Base-by-base conservation (phyloP, 805 yeast genomes). In the Wickerhamomyces silvicola region DNA sequence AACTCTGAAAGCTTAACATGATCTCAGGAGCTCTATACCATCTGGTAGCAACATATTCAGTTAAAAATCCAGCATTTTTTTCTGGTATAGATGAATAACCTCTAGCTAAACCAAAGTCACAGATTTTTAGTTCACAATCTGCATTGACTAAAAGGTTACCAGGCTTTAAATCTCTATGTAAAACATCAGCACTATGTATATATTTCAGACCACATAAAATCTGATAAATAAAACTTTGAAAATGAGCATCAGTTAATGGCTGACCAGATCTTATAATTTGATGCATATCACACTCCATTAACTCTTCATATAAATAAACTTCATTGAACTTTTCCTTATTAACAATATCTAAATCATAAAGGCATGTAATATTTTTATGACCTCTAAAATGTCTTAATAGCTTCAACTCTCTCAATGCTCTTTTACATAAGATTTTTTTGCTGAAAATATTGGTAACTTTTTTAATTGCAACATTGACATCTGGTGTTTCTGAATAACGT, bases 1-100 rank as follows among this genome's bases (percentile, higher is more conserved):
- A 90, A 37, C 88, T 85, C 56, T 92, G 94, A 64, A 84, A 86
- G 42, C 94, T 81, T 34, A 92, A 68, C 87, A 92, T 90, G 59
- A 92, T 87, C 54, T 92, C 98, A 0, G 98, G 98, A 4, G 98
- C 98, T 45, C 98, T 69, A 59, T 92, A 92, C 98, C 98, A 92
- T 56, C 98, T 72, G 1, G 98, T 92, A 20, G 98, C 97, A 18
- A 92, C 98, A 54, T 92, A 92, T 57, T 90, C 97, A 2, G 98
- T 92, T 67, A 90, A 64, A 50, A 86, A 90, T n/a, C 95, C 97
- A 20, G 83, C 82, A 46, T 87, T 86, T 46, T 79, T 83, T 38
- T 79, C 88, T 1, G 87, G 83, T 49, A 79, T 81, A 38, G 77
- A 77, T 8, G 86, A 76, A 45, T 81, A 87, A 22, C 97, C 95